These are phyloP conservation scores for Aspergillus sp. DNA, from an alignment of 2,329 filamentous ascomycete genomes.

Conservation along the genomic window DNA sequence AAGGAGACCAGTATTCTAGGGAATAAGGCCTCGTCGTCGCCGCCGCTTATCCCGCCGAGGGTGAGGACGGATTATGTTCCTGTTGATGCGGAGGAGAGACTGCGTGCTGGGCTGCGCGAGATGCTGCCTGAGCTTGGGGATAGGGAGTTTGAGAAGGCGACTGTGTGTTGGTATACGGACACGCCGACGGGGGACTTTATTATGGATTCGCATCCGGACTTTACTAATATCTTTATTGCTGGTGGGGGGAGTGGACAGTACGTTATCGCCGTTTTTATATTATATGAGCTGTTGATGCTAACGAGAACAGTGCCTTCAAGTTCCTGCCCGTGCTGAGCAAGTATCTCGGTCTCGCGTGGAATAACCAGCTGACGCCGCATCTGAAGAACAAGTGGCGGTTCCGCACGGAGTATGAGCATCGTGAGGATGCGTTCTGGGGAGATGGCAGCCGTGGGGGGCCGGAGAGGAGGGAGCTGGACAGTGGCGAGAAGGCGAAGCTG, in stretches of 20 bases:
- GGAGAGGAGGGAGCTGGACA: constrained; percentile 23
- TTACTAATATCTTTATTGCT: constrained; percentile 36
- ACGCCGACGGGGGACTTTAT: constrained; percentile 68
- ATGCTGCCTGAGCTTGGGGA: constrained; percentile 58
- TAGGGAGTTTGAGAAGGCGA: constrained; percentile 58
- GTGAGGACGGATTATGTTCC: neutral
- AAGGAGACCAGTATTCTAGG: neutral
- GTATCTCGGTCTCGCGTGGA: constrained; percentile 58
- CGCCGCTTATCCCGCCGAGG: neutral
- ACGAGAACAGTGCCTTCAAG: constrained; percentile 56
- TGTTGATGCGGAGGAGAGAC: neutral
- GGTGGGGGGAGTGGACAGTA: constrained; percentile 33
- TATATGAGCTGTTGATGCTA: neutral
- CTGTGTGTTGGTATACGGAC: constrained; percentile 72
- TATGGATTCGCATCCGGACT: constrained; percentile 64
- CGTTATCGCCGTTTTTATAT: neutral
- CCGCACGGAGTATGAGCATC: constrained; percentile 21
- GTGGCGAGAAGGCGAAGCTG: neutral
- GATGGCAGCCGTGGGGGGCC: constrained; percentile 36
- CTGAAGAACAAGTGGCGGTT: constrained; percentile 62
- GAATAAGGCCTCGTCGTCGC: neutral
- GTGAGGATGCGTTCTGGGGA: constrained; percentile 17
- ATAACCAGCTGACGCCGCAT: constrained; percentile 43
- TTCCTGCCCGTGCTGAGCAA: constrained; percentile 62
- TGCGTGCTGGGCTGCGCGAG: constrained; percentile 21